Base-by-base conservation (phyloP, 2,329 filamentous ascomycete species). In the Zymoseptoria brevis region DNA sequence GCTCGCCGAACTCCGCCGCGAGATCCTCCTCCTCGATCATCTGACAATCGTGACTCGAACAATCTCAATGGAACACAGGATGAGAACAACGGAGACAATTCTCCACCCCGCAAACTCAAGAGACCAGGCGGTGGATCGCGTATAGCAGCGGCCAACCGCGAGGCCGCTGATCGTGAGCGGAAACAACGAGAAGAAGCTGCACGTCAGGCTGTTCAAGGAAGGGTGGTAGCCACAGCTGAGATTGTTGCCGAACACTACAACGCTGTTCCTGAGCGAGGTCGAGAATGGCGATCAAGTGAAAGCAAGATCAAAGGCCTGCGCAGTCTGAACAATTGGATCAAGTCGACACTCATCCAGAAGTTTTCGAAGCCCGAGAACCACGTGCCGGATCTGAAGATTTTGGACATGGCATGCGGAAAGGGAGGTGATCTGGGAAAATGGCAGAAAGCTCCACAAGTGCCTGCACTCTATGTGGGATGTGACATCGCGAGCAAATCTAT, bases 281-380 rank as follows among this genome's bases (percentile, higher is more conserved):
- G 93, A 57, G 91, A 96, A 70, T 99, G 94, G 93, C 85, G 94
- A 54, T 90, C 88, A 72, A 96, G 90, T 6, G 91, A 96, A 69
- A 96, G 89, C 74, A 88, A 89, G 69, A 99, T 99, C 79, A 96
- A 95, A 76, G 94, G 94, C 0, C 79, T 99, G 56, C 85, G 94
- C 56, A 90, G 88, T 66, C 94, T 96, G 80, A 99, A 99, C 78
- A 99, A 99, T 75, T 99, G 94, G 94, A 84, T 99, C 76, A 99
- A 99, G 80, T 96, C 90, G 71, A 93, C 89, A 54, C 84, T 97
- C 67, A 97, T 99, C 66, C 92, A 97, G 72, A 96, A 96, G 73
- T 97, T 96, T 76, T 90, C 90, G 3, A 67, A 67, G 4, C 75
- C 75, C 54, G 75, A 79, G 35, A 63, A 68, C 53, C 65, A 65